Evolutionary conservation across 2,329 filamentous ascomycete species (phyloP), one percentile per base, ranked within the genome.

Genomic region (Diaporthe ilicicola): DNA sequence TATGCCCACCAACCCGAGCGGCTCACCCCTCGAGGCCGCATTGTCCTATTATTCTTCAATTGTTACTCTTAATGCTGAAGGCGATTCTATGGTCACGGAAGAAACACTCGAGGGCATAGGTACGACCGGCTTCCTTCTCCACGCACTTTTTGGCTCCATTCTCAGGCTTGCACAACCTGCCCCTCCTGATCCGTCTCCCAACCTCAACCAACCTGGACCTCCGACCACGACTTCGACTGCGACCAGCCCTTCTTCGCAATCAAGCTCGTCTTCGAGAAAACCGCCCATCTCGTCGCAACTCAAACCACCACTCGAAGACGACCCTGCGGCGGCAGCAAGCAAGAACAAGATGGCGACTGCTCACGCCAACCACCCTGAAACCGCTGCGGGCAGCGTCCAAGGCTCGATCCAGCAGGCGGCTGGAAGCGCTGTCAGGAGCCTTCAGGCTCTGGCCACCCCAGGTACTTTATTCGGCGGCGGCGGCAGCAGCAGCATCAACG

Each of bases 71-170:
- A 97, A 94, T 78, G 87, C 94, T 73, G 96, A 99, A 87, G 96
- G 96, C 81, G 96, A 98, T 84, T 96, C 96, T 76, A 88, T 93
- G 77, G 91, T 98, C 77, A 94, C 92, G 85, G 95, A 97, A 84
- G 94, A 97, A 81, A 92, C 92, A 80, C 89, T 97, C 79, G 90
- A 97, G 87, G 93, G 95, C 84, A 87, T 97, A 95, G 95, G 95
- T 97, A 98, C 88, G 90, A 87, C 87, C 81, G 85, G 84, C 82
- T 91, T 89, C 84, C 88, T 94, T 89, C 84, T 92, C 81, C 87
- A 89, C 82, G 86, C 88, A 84, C 86, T 94, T 77, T 93, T 95
- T 86, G 92, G 92, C 84, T 91, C 91, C 80, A 87, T 95, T 78
- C 84, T 93, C 78, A 88, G 90, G 82, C 86, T 93, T 80, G 90